Evolutionary conservation across 768 basidiomycete species (phyloP).

Genomic region (Leccinum rimulosum): DNA sequence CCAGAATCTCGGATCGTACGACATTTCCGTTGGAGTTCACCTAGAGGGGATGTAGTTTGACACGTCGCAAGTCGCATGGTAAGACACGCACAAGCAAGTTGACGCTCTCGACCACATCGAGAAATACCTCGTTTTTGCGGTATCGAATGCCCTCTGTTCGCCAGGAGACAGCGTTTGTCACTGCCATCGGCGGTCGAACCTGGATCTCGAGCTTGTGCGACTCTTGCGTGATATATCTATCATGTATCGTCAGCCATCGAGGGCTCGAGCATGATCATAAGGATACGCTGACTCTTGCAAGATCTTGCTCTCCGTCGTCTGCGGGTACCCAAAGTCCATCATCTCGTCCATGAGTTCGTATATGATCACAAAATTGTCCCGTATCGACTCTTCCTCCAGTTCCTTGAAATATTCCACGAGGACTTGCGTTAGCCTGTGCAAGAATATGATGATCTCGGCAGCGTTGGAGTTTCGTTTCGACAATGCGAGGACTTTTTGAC

Average conservation of each 20-base stretch:
- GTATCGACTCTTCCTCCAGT: slow-evolving; percentile 97
- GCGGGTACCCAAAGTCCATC: slow-evolving; percentile 99
- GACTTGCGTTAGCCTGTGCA: slow-evolving; percentile 90
- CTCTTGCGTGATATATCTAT: slow-evolving; percentile 95
- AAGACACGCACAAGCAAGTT: slow-evolving; percentile 76
- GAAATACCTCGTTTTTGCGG: slow-evolving; percentile 98
- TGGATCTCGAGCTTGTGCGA: slow-evolving; percentile 95
- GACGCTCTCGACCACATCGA: slow-evolving; percentile 97
- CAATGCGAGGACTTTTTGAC: slow-evolving; percentile 81
- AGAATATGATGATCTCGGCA: slow-evolving; percentile 93
- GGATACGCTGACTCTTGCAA: no score
- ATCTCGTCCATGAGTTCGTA: slow-evolving; percentile 99
- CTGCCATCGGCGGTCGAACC: slow-evolving; percentile 91
- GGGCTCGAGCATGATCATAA: neutral
- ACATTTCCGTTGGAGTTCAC: slow-evolving; percentile 97
- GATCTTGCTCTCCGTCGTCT: slow-evolving; percentile 99
- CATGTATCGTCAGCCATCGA: neutral
- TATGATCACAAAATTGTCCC: slow-evolving; percentile 99
- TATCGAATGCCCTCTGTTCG: slow-evolving; percentile 96
- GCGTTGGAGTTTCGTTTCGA: slow-evolving; percentile 97
- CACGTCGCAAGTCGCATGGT: neutral
- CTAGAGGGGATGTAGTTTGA: slow-evolving; percentile 36
- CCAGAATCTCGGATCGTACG: slow-evolving; percentile 94
- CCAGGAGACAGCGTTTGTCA: slow-evolving; percentile 99
- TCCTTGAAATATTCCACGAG: slow-evolving; percentile 99